A percentile compares a stretch with the other conserved stretches of the same genome.
These are phyloP conservation scores for Nakaseomyces sp. DNA, from an alignment of 1,139 yeast species.

Conservation along the genomic window DNA sequence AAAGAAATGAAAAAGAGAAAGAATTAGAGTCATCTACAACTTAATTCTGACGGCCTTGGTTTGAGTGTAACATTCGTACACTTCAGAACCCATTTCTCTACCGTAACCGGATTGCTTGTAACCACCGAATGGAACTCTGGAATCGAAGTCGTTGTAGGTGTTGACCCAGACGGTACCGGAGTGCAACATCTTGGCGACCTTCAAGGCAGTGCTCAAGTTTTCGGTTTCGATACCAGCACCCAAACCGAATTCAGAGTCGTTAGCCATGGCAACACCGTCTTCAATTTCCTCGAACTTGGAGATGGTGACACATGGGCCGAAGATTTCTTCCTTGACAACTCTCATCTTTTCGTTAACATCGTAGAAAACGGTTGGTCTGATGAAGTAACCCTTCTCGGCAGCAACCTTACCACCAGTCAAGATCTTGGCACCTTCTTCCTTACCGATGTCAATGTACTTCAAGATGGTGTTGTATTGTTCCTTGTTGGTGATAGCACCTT, in stretches of 20 bases:
- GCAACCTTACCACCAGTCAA: constrained; percentile 62
- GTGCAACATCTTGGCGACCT: constrained; percentile 51
- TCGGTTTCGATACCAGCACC: constrained; percentile 73
- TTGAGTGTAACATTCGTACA: constrained; percentile 63
- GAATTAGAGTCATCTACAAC: constrained; percentile 13
- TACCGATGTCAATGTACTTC: constrained; percentile 61
- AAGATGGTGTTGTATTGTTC: constrained; percentile 65
- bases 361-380: constrained; percentile 65
- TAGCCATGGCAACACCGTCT: constrained; percentile 55
- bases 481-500: constrained; percentile 68
- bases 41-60: constrained; percentile 61
- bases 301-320: constrained; percentile 65
- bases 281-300: constrained; percentile 56
- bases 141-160: constrained; percentile 65
- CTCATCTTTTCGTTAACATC: constrained; percentile 55
- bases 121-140: constrained; percentile 71
- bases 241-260: constrained; percentile 65
- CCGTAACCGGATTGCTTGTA: constrained; percentile 71
- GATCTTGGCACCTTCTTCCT: constrained; percentile 58
- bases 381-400: constrained; percentile 49
- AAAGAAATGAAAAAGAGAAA: background rate
- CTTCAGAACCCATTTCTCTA: constrained; percentile 72
- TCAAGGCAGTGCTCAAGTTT: constrained; percentile 43
- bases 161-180: constrained; percentile 77
- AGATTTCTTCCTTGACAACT: constrained; percentile 67